Evolutionary conservation across 495 filamentous ascomycete genomes (phyloP), one percentile per base, ranked within the genome.

Genomic region (Neurospora sp.): DNA sequence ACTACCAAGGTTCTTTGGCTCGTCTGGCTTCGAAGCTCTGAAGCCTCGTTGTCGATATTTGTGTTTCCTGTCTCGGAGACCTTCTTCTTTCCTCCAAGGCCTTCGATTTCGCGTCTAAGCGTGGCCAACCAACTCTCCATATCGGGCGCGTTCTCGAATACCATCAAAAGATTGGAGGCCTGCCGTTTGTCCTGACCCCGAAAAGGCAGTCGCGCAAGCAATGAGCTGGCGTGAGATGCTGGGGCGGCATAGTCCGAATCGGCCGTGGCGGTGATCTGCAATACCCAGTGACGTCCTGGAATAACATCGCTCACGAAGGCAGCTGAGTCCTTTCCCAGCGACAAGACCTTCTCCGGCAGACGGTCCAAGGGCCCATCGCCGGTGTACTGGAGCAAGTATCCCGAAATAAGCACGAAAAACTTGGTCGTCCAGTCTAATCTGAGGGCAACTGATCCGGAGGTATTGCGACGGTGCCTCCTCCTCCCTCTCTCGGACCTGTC

Each of bases 221-320:
- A 81, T n/a, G 89, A 90, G 71, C 87, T 87, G 3, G 87, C 79
- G 69, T 84, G 80, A 5, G 89, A 85, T 4, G 82, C 78, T 12
- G 83, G 74, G 7, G 85, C 82, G n/a, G 80, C 79, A 27, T 86
- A 86, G 39, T 96, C 91, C 11, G 89, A 85, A 22, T 91, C 88
- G 6, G 86, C 87, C 22, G 87, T 85, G 69, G 94, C 91, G n/a
- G 91, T 93, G 16, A 98, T 88, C 76, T 98, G 96, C 69, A 99
- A 77, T 3, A 99, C 96, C 89, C 91, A 97, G 75, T 95, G 96
- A 73, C 91, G 91, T 35, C 96, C 96, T 0, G 94, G 94, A 74
- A 99, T 96, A 4, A 91, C 88, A 81, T 99, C 96, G 75, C 91
- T 97, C 0, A 92, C 96, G 83, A 97, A 99, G 22, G 96, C 96